Evolutionary conservation across 805 yeast genomes (phyloP), one percentile per base, ranked within the genome.

Genomic region (Candida nemodendra): DNA sequence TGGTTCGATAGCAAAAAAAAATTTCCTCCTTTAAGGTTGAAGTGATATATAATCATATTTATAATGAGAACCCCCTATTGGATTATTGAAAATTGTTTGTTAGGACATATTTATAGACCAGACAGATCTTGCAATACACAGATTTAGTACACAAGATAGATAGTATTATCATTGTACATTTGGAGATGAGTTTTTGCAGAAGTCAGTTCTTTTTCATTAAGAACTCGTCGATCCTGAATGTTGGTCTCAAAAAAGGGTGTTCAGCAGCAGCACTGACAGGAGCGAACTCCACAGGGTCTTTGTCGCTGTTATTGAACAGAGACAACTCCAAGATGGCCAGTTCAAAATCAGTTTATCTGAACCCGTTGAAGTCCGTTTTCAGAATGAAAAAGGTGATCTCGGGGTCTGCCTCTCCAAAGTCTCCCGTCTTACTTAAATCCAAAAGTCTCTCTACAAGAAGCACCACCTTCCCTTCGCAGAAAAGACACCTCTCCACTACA

Each of bases 161-260:
- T n/a, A n/a, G n/a, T n/a, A n/a, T n/a, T n/a, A n/a, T n/a, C n/a
- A n/a, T n/a, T n/a, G n/a, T n/a, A n/a, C n/a, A n/a, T n/a, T n/a
- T n/a, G n/a, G n/a, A n/a, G n/a, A 57, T 54, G 63, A 53, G 56
- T 50, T 58, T 79, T 33, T 71, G 78, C 31, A 71, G 70, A 53
- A 65, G 79, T 5, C 72, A 74, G 65, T 76, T 78, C 59, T 79
- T 74, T 65, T 79, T 80, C 58, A 66, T 78, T 44, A 69, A 67
- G 53, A 80, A 79, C 60, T 51, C 74, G 3, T 61, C 74, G 17
- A 71, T 77, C 24, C 53, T 72, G 27, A 46, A 38, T 16, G 51
- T 43, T 11, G 59, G 61, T 1, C 38, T 51, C 34, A 48, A 48
- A 25, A 44, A 43, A 9, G 27, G 34, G 12, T 15, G 42, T 12